Percentiles rank a stretch among this genome's conserved stretches.
phyloP scores from a whole-genome alignment of 1,284 basidiomycete genomes.

The Meira nashicola region DNA sequence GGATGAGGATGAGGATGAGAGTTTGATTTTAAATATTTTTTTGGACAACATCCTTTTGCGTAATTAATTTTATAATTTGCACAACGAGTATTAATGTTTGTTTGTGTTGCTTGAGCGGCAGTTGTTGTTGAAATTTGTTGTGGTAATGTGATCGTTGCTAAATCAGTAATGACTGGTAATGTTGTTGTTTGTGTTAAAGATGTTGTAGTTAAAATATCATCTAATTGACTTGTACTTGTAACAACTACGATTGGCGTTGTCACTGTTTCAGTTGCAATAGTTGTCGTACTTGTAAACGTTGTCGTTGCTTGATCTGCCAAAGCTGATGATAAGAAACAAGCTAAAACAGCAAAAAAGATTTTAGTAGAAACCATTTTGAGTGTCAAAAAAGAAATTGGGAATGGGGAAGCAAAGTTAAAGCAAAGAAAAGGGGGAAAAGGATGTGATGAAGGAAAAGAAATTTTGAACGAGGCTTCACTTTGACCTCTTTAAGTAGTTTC shows the following conservation, averaged over 20 bases:
- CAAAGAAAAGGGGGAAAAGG: too few relatives aligned
- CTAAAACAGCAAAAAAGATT: background rate
- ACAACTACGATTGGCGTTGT: background rate
- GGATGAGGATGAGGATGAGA: too few relatives aligned
- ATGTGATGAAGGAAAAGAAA: too few relatives aligned
- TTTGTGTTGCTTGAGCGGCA: constrained; percentile 3
- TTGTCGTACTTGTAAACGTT: background rate
- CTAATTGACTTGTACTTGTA: background rate
- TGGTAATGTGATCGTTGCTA: background rate
- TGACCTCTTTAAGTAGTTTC: too few relatives aligned
- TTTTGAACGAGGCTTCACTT: too few relatives aligned
- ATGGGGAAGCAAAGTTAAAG: too few relatives aligned
- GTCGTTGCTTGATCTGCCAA: background rate
- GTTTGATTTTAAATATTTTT: background rate
- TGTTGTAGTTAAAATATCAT: background rate
- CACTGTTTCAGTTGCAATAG: background rate
- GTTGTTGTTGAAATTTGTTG: background rate
- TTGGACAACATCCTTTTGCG: constrained; percentile 1
- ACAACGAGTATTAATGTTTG: background rate
- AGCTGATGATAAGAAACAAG: background rate
- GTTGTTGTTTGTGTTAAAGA: background rate
- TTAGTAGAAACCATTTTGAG: background rate
- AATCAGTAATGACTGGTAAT: background rate
- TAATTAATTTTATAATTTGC: background rate
- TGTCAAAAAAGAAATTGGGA: background rate